These are phyloP conservation scores for Nemania serpens DNA, from an alignment of 2,329 filamentous ascomycete genomes.

Conservation along the genomic window DNA sequence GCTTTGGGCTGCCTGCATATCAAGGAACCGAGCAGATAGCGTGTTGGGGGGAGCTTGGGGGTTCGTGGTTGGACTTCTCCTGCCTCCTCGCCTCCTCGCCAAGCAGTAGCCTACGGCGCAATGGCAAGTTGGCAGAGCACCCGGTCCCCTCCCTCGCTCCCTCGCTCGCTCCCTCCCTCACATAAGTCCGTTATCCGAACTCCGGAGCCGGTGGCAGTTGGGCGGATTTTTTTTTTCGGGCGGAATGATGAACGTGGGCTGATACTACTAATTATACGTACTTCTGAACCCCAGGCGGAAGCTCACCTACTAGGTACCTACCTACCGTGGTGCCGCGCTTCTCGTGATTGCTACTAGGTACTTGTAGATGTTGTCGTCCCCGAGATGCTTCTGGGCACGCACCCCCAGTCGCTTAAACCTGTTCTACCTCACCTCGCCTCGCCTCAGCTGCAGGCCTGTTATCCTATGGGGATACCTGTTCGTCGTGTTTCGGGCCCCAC, in stretches of 20 bases:
- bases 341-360: neutral
- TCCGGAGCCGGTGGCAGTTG: neutral
- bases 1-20: no score
- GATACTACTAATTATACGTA: no score
- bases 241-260: neutral
- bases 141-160: no score
- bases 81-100: neutral
- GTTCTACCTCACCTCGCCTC: neutral
- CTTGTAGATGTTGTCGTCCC: neutral
- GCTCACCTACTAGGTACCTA: neutral
- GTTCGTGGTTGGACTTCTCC: no score
- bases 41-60: no score
- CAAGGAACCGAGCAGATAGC: no score
- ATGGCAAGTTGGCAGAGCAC: neutral
- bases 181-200: neutral
- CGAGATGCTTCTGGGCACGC: neutral
- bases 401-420: neutral
- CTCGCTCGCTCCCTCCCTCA: no score
- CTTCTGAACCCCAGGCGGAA: neutral
- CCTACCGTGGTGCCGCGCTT: no score
- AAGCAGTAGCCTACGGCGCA: neutral
- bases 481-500: neutral
- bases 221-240: neutral
- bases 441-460: neutral
- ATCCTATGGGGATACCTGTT: neutral